Evolutionary conservation across 768 basidiomycete genomes (phyloP), one percentile per base, ranked within the genome.

Genomic region (Roridomyces roridus): DNA sequence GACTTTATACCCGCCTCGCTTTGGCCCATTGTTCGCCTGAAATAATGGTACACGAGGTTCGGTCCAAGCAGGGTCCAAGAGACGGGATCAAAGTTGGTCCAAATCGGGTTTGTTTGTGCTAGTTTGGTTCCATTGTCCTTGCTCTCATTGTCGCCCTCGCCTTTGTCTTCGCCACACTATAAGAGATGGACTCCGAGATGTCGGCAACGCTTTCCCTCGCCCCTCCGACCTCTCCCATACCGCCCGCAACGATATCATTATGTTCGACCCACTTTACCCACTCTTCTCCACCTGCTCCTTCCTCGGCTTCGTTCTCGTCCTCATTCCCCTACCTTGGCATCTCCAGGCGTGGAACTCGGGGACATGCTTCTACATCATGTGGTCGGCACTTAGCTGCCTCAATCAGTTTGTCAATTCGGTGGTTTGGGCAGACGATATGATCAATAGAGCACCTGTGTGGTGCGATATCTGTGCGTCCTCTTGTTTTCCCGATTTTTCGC

Each of bases 391-490:
- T 12, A 62, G 67, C 0, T 71, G 74, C 44, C 55, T 86, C 7
- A 70, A 72, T n/a, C 60, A 65, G n/a, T 79, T 81, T 50, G 72
- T 86, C 37, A 84, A 87, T 66, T 71, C 80, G 0, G 60, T 87
- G 10, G 67, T 85, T 9, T 89, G 86, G 86, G 68, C 68, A 41
- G 74, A 75, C 20, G 78, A 74, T 56, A 60, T 68, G 6, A 49
- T 65, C 9, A 71, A 82, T 56, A 47, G 21, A 15, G 72, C 77
- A 0, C 84, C 83, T 0, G 70, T 85, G 3, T 89, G 85, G 84
- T 89, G 87, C 60, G 88, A 89, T 51, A 87, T 89, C 15, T 71
- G 88, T 89, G 39, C 40, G 73, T 65, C 17, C 21, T 8, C 9
- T 28, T 31, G 24, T n/a, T 51, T 36, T 15, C n/a, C 48, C 20